Conservation (phyloP, 257 asterid species). For the Scutellaria galericulata region DNA sequence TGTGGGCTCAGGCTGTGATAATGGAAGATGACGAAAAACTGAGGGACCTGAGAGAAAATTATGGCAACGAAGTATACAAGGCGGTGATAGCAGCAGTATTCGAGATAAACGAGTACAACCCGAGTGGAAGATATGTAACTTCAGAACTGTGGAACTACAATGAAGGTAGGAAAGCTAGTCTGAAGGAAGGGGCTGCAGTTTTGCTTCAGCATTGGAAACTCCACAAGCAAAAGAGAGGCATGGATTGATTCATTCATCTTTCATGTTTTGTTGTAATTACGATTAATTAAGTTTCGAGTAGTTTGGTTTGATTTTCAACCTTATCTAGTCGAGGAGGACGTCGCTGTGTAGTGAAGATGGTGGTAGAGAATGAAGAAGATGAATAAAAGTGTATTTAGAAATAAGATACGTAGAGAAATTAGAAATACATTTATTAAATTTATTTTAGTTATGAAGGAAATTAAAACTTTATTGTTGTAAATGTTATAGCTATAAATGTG, state of each 20-base stretch:
- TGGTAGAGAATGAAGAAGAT: not conserved
- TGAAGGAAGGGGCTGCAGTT: constrained; percentile 71
- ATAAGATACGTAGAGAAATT: too few relatives aligned
- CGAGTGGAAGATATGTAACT: constrained; percentile 75
- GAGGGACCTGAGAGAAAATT: constrained; percentile 60
- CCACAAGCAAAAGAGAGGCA: constrained; percentile 40
- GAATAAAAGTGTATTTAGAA: not conserved
- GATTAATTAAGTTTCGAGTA: not conserved
- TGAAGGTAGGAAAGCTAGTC: constrained; percentile 66
- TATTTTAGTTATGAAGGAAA: too few relatives aligned
- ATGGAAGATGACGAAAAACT: constrained; percentile 75
- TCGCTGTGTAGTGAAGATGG: too few relatives aligned
- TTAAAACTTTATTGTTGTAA: too few relatives aligned
- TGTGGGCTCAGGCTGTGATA: constrained; percentile 54
- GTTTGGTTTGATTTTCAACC: not conserved
- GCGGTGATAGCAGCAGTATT: constrained; percentile 66
- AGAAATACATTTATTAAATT: too few relatives aligned
- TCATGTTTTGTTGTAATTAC: constrained; percentile 26
- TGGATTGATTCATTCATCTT: constrained; percentile 38
- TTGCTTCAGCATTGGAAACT: constrained; percentile 63
- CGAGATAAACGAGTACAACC: constrained; percentile 83
- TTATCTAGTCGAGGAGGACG: too few relatives aligned
- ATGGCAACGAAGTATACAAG: constrained; percentile 59
- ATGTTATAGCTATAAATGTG: too few relatives aligned
- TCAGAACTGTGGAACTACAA: constrained; percentile 85